A percentile compares a stretch with the other conserved stretches of the same genome.
phyloP scores from a whole-genome alignment of 2,329 filamentous ascomycete genomes.

The Nemania sp. region DNA sequence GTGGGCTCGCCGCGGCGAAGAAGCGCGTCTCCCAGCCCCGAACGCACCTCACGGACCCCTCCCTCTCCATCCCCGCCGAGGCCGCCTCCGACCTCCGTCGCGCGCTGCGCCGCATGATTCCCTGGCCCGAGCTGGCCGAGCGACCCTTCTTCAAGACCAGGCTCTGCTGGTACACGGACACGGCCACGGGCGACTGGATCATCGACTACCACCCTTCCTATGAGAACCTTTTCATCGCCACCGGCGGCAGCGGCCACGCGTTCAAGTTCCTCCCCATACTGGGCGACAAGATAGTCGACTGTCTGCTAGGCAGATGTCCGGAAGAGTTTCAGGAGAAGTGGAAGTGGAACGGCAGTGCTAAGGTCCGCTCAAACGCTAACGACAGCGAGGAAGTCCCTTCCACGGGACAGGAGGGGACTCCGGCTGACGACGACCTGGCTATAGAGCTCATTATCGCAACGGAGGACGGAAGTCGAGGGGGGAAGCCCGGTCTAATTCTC shows the following conservation, averaged over 20 bases:
- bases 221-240: constrained; percentile 62
- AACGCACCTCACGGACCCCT: constrained; percentile 55
- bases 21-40: constrained; percentile 45
- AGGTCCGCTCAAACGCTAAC: not conserved
- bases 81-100: constrained; percentile 64
- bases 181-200: constrained; percentile 71
- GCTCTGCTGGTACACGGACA: constrained; percentile 79
- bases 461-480: constrained; percentile 59
- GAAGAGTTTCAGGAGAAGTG: constrained; percentile 60
- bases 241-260: constrained; percentile 66
- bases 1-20: not conserved
- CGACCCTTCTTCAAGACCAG: constrained; percentile 66
- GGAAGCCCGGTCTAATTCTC: constrained; percentile 51
- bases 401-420: not conserved
- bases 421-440: constrained; percentile 32
- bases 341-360: constrained; percentile 59
- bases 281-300: constrained; percentile 64
- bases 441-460: constrained; percentile 49
- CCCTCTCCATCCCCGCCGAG: constrained; percentile 59
- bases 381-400: not conserved
- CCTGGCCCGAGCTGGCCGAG: constrained; percentile 57
- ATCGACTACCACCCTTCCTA: constrained; percentile 70
- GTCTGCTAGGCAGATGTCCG: constrained; percentile 52
- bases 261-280: constrained; percentile 73
- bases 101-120: constrained; percentile 65